Evolutionary conservation across 495 filamentous ascomycete species (phyloP).

Genomic region (Aspergillus saccharolyticus): DNA sequence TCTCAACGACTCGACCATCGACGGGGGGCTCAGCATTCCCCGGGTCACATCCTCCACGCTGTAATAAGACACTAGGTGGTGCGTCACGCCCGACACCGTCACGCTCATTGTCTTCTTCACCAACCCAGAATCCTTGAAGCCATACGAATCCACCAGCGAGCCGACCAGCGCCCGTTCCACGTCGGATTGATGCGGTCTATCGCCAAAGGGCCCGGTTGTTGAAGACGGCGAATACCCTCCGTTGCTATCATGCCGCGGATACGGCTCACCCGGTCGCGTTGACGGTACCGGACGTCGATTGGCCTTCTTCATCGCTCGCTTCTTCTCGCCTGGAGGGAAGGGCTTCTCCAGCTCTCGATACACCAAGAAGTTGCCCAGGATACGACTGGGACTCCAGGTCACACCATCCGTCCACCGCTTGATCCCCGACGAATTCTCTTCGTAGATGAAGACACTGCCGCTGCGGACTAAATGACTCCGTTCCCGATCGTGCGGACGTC

Average conservation of each 20-base stretch:
- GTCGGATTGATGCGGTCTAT: constrained; percentile 44
- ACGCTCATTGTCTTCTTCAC: constrained; percentile 92
- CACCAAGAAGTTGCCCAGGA: constrained; percentile 81
- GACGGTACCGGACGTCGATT: constrained; percentile 38
- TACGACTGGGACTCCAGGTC: constrained; percentile 85
- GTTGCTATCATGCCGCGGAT: constrained; percentile 46
- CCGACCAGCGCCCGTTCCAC: constrained; percentile 68
- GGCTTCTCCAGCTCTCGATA: constrained; percentile 82
- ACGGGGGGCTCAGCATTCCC: constrained; percentile 55
- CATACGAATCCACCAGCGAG: constrained; percentile 80
- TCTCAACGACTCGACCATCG: constrained; percentile 50
- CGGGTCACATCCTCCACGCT: constrained; percentile 67
- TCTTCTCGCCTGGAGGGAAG: constrained; percentile 85
- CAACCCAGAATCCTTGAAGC: constrained; percentile 76
- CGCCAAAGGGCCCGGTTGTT: constrained; percentile 31
- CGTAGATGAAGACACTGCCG: constrained; percentile 85
- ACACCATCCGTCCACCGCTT: constrained; percentile 92
- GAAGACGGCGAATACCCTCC: constrained; percentile 43
- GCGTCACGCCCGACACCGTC: constrained; percentile 59
- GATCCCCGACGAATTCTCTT: constrained; percentile 81
- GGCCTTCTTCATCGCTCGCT: constrained; percentile 72
- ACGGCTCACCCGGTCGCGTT: constrained; percentile 46
- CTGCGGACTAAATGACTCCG: constrained; percentile 67
- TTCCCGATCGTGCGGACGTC: constrained; percentile 82
- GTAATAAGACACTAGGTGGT: constrained; percentile 89